Evolutionary conservation across 106 monocot genomes (phyloP).

Genomic region (Apostasia ramifera): DNA sequence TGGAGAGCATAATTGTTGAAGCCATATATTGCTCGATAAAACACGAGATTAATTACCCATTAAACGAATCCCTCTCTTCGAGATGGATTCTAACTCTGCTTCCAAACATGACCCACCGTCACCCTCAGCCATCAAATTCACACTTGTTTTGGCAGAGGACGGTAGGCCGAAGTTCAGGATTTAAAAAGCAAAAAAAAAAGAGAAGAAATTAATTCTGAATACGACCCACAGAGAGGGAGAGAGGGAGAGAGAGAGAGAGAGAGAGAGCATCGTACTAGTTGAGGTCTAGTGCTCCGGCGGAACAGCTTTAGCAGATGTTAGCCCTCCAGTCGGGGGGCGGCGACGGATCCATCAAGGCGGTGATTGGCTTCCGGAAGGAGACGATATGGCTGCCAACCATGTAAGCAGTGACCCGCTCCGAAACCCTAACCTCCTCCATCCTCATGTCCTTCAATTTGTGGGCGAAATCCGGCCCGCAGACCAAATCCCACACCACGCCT

Average conservation of each 20-base stretch:
- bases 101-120: too few relatives aligned
- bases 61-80: too few relatives aligned
- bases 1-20: too few relatives aligned
- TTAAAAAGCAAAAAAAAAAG: too few relatives aligned
- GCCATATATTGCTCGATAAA: too few relatives aligned
- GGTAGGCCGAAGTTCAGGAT: too few relatives aligned
- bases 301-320: conserved; percentile 13
- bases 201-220: too few relatives aligned
- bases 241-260: neutral
- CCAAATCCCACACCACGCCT: conserved; percentile 60
- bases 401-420: conserved; percentile 42
- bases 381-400: conserved; percentile 49
- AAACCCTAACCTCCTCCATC: conserved; percentile 62
- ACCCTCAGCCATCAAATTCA: too few relatives aligned
- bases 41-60: too few relatives aligned
- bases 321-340: conserved; percentile 19
- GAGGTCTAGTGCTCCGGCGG: neutral
- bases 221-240: neutral
- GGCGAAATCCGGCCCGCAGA: conserved; percentile 25
- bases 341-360: neutral
- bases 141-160: too few relatives aligned
- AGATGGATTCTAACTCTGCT: too few relatives aligned
- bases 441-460: conserved; percentile 42
- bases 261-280: neutral
- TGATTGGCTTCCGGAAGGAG: conserved; percentile 42